Conservation (phyloP, 2,329 filamentous ascomycete species). For the Phyllachora maydis region DNA sequence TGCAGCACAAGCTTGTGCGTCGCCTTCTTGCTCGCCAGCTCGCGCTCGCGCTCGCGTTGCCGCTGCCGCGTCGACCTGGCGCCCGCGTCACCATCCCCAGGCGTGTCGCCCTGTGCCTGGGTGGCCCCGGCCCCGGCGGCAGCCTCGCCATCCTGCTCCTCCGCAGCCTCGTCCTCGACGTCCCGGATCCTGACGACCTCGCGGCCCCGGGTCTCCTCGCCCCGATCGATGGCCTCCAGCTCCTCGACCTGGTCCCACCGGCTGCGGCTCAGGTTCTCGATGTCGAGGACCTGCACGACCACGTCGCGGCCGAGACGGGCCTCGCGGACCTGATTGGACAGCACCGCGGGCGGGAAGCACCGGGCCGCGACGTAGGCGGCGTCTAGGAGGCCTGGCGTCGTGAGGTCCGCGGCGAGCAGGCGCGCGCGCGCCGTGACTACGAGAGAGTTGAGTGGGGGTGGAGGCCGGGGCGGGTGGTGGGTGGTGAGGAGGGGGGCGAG, state of each 20-base stretch:
- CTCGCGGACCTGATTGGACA: conserved; percentile 29
- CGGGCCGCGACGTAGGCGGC: conserved; percentile 15
- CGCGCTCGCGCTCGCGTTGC: conserved; percentile 4
- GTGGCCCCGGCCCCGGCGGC: no score
- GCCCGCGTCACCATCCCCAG: no score
- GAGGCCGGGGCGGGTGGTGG: conserved; percentile 26
- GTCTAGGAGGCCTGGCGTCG: conserved; percentile 30
- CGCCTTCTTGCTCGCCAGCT: conserved; percentile 19
- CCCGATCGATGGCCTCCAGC: conserved; percentile 51
- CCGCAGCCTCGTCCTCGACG: conserved; percentile 18
- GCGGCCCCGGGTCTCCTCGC: conserved; percentile 53
- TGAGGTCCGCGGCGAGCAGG: conserved; percentile 60
- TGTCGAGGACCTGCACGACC: conserved; percentile 63
- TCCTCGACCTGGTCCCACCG: conserved; percentile 78
- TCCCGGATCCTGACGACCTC: conserved; percentile 55
- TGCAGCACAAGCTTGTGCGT: conserved; percentile 71
- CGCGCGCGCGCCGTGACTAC: conserved; percentile 65
- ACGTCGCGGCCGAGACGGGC: conserved; percentile 37
- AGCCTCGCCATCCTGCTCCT: conserved; percentile 20
- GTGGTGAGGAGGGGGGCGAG: conserved; percentile 39
- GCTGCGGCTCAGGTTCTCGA: conserved; percentile 64
- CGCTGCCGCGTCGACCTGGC: no score
- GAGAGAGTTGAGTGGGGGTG: conserved; percentile 49
- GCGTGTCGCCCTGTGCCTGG: conserved; percentile 2
- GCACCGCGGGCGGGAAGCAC: conserved; percentile 25